Percentiles rank a stretch among this genome's conserved stretches.
Evolutionary conservation across 1,284 basidiomycete species (phyloP).

Genomic region (Filobasidium uniguttulatum): DNA sequence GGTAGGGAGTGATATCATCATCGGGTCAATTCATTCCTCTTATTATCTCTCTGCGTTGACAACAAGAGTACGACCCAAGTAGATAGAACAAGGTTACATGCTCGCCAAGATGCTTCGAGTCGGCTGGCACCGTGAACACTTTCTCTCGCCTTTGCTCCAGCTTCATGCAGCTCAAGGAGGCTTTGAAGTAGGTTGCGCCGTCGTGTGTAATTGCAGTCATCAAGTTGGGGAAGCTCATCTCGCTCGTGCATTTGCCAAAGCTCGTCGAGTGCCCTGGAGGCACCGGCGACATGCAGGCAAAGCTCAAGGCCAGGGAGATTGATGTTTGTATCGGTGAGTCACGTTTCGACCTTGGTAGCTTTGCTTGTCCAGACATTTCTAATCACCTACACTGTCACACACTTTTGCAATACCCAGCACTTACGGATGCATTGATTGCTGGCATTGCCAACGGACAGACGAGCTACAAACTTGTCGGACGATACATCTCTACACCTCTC

Average conservation of each 20-base stretch:
- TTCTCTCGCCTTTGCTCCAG: constrained; percentile 72
- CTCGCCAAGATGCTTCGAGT: constrained; percentile 31
- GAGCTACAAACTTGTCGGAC: constrained; percentile 81
- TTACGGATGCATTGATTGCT: constrained; percentile 86
- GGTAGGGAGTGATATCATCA: too few species aligned
- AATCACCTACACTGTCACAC: neutral
- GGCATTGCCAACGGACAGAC: constrained; percentile 78
- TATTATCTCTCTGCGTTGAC: too few species aligned
- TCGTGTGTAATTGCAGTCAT: constrained; percentile 16
- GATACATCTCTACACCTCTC: constrained; percentile 75
- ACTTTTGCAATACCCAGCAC: constrained; percentile 39
- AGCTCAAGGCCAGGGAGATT: constrained; percentile 68
- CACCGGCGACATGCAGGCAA: constrained; percentile 76
- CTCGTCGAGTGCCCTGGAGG: constrained; percentile 86
- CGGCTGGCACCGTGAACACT: constrained; percentile 67
- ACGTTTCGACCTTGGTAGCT: too few species aligned
- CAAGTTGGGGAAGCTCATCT: constrained; percentile 42
- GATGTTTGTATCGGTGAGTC: constrained; percentile 66
- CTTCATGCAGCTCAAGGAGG: constrained; percentile 27
- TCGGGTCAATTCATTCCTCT: too few species aligned
- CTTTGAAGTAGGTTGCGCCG: neutral
- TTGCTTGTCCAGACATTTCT: neutral
- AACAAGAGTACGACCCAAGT: too few species aligned
- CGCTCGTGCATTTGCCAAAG: constrained; percentile 47
- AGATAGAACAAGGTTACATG: too few species aligned